Base-by-base conservation (phyloP, 2,329 filamentous ascomycete genomes). In the Cladophialophora bantiana region DNA sequence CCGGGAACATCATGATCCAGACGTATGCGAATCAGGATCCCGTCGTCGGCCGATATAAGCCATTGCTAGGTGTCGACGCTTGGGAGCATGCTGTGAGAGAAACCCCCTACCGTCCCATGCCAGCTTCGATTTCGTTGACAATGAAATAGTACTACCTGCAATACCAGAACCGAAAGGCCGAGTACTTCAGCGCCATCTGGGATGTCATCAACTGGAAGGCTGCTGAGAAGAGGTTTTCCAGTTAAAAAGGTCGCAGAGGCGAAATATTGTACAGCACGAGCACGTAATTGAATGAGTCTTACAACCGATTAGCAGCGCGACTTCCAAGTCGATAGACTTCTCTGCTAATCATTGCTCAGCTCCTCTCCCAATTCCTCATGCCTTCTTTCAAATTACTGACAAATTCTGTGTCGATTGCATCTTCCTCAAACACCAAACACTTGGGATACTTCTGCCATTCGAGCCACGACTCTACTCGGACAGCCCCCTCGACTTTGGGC, bases 151-250 rank as follows among this genome's bases (percentile, higher is more conserved):
- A 68, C 70, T 87, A 85, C 83, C 85, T 97, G 69, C 92, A 97
- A 84, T 97, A 97, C 83, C 87, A 97, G 88, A 97, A 97, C 86
- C 90, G 93, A 81, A 97, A 97, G 88, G 93, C 90, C 65, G 93
- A 97, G 83, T 97, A 97, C 85, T 97, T 97, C 81, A 87, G 87
- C 75, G 92, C 92, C 66, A 90, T 97, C 78, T 97, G 94, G 94
- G 92, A 96, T 73, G 93, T 97, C 58, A 84, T 97, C 80, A 97
- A 97, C 88, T 97, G 94, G 94, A 93, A 93, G 87, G 88, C 90
- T 36, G 94, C 93, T 53, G 89, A 91, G 79, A 88, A 89, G 84
- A 88, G 92, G 71, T 93, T 73, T 53, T 45, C 38, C 52, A 66
- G 64, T 54, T 71, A 66, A 60, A 61, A 31, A 56, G 50, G 38